Conservation (phyloP, 2,329 filamentous ascomycete genomes). For the Pestalotiopsis sp. region DNA sequence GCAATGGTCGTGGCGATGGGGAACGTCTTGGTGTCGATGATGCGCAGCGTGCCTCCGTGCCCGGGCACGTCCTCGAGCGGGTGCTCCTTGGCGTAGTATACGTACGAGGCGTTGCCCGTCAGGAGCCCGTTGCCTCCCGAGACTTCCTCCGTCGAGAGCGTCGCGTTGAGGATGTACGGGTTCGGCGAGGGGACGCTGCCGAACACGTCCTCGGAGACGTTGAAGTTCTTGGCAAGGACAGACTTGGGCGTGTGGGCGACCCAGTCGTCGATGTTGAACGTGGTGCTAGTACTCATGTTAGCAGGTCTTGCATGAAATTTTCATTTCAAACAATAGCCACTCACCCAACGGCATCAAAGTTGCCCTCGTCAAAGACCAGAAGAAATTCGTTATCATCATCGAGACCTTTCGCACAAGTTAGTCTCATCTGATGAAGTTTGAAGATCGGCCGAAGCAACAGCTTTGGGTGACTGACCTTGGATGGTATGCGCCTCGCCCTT, state of each 20-base stretch:
- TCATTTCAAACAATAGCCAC: conserved; percentile 14
- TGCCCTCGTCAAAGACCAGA: conserved; percentile 66
- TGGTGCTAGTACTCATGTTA: conserved; percentile 48
- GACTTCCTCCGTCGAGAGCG: conserved; percentile 49
- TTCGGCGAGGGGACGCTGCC: conserved; percentile 57
- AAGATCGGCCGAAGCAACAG: too few species aligned
- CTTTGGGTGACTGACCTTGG: conserved; percentile 45
- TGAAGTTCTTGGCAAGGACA: conserved; percentile 71
- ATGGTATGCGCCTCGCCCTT: conserved; percentile 66
- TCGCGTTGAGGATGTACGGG: conserved; percentile 65
- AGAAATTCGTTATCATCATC: conserved; percentile 70
- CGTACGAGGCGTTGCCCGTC: conserved; percentile 61
- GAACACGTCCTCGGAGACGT: conserved; percentile 62
- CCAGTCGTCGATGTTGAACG: conserved; percentile 75
- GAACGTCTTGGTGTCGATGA: conserved; percentile 70
- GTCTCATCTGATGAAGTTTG: too few species aligned
- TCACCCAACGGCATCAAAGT: conserved; percentile 66
- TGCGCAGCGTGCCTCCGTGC: conserved; percentile 62
- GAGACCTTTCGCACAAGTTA: conserved; percentile 31
- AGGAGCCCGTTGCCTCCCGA: conserved; percentile 49
- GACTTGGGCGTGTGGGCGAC: conserved; percentile 65
- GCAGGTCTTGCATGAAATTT: neutral
- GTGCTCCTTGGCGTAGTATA: conserved; percentile 62
- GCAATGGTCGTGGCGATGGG: conserved; percentile 68
- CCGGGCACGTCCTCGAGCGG: conserved; percentile 60